Conservation (phyloP, 148 eudicot genomes). For the Limonium bicolor region DNA sequence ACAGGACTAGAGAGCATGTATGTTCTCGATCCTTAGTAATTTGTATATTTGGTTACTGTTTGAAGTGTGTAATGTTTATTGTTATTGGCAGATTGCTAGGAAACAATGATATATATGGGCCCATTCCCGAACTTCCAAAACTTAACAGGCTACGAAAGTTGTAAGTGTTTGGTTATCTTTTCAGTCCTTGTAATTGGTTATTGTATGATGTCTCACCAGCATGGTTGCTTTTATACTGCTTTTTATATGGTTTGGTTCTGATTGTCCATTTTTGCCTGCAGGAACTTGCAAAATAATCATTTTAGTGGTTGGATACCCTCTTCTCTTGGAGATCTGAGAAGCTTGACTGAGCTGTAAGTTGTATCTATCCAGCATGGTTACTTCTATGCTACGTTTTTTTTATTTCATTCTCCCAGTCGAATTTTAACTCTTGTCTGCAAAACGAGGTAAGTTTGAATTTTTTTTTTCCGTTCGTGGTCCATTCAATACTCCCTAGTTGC, state of each 20-base stretch:
- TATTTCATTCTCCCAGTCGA: neutral
- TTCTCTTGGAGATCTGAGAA: conserved; percentile 49
- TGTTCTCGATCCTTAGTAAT: conserved; percentile 10
- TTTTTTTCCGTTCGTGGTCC: neutral
- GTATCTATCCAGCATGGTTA: conserved; percentile 3
- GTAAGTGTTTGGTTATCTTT: conserved; percentile 28
- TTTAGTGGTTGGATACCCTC: conserved; percentile 64
- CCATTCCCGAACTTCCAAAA: conserved; percentile 45
- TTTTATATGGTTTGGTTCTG: neutral
- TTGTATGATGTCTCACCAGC: neutral
- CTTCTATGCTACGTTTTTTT: neutral
- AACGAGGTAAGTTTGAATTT: neutral
- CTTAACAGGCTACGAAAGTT: conserved; percentile 38
- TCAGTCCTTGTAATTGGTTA: neutral
- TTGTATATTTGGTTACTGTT: too few species aligned
- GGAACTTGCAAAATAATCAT: conserved; percentile 62
- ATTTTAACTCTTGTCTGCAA: neutral
- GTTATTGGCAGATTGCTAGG: conserved; percentile 49
- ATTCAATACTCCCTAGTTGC: neutral
- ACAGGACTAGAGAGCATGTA: conserved; percentile 71
- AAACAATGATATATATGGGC: conserved; percentile 55
- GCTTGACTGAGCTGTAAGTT: conserved; percentile 80
- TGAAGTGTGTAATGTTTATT: conserved; percentile 4
- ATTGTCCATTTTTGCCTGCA: conserved; percentile 10
- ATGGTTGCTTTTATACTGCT: neutral